Conservation (phyloP, 768 basidiomycete genomes). For the Termitomyces sp. region DNA sequence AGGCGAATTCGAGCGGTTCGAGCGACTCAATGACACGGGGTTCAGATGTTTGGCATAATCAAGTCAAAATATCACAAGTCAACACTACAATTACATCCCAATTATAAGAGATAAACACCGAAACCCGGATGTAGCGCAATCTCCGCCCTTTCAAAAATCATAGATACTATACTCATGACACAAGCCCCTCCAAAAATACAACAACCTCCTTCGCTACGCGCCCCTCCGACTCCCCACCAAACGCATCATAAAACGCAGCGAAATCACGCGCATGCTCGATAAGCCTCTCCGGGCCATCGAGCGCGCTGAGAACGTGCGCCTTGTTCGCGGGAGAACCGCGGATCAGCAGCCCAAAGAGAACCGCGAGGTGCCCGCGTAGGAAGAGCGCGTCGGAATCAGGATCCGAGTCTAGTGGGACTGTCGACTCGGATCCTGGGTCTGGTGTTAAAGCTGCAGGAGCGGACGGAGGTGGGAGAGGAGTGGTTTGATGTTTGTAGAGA, state of each 20-base stretch:
- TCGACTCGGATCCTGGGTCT: constrained; percentile 14
- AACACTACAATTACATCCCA: not conserved
- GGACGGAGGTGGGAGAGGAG: not conserved
- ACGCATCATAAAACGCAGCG: constrained; percentile 36
- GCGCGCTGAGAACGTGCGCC: constrained; percentile 22
- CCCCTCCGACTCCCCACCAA: constrained; percentile 28
- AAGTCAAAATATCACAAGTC: too few species aligned
- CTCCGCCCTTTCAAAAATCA: not conserved
- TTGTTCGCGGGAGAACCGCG: constrained; percentile 30
- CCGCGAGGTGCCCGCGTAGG: constrained; percentile 67
- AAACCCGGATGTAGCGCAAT: not conserved
- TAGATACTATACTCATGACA: constrained; percentile 8
- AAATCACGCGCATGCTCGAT: constrained; percentile 41
- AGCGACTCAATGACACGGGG: not conserved
- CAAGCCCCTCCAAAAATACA: constrained; percentile 42
- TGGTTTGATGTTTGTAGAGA: constrained; percentile 42
- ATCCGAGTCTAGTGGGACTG: constrained; percentile 20
- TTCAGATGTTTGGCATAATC: too few species aligned
- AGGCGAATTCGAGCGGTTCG: too few species aligned
- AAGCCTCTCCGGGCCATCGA: constrained; percentile 23
- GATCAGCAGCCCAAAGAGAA: constrained; percentile 62
- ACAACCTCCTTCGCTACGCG: constrained; percentile 46
- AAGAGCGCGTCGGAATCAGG: constrained; percentile 33
- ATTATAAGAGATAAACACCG: not conserved
- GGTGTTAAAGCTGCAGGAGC: constrained; percentile 12